Conservation (phyloP, 2,329 filamentous ascomycete genomes). For the Fonsecaea erecta region DNA sequence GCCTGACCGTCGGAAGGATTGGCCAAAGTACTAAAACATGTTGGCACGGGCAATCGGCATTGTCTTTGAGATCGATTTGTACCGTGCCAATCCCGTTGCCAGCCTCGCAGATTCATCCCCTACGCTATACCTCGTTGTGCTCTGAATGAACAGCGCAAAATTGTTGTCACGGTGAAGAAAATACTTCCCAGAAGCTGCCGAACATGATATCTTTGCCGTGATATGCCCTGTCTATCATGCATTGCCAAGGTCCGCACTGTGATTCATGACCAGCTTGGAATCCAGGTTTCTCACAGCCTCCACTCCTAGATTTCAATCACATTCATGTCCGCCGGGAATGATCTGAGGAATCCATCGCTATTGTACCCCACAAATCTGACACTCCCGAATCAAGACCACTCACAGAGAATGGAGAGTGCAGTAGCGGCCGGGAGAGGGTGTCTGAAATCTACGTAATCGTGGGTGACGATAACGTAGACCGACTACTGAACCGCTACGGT, state of each 20-base stretch:
- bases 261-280: background rate
- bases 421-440: slow-evolving; percentile 10
- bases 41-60: background rate
- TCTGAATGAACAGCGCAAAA: background rate
- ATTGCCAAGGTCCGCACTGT: slow-evolving; percentile 15
- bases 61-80: background rate
- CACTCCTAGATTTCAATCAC: background rate
- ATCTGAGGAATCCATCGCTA: slow-evolving; percentile 3
- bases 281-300: background rate
- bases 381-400: background rate
- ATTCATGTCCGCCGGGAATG: background rate
- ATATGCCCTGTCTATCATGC: slow-evolving; percentile 1
- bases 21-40: background rate
- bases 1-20: background rate
- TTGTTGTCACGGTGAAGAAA: background rate
- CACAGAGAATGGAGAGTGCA: background rate
- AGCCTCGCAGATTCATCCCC: background rate
- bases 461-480: background rate
- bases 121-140: background rate
- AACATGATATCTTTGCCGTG: background rate
- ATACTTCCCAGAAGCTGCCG: background rate
- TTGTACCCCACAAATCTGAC: slow-evolving; percentile 8
- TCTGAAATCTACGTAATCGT: slow-evolving; percentile 13
- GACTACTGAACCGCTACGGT: slow-evolving; percentile 2
- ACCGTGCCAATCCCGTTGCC: background rate